phyloP scores from a whole-genome alignment of 176 grass and related monocot genomes.

The Bolboschoenus planiculmis region DNA sequence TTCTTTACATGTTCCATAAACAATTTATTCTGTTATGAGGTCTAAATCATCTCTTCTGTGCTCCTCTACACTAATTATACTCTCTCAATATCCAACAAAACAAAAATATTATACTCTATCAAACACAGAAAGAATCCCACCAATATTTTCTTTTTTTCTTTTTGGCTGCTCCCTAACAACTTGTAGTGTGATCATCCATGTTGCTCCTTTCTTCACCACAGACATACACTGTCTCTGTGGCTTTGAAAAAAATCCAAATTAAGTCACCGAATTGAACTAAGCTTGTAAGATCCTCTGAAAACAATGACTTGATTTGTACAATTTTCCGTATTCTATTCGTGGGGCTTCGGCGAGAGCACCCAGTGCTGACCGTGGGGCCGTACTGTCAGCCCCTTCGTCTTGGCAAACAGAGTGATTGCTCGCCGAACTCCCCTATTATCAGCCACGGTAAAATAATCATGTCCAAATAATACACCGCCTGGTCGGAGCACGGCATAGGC shows the following conservation, averaged over 20 bases:
- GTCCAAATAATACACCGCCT: slow-evolving; percentile 90
- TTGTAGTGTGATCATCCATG: not conserved
- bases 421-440: slow-evolving; percentile 86
- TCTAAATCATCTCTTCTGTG: not conserved
- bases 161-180: not conserved
- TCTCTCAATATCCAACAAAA: not conserved
- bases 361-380: slow-evolving; percentile 81
- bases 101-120: not conserved
- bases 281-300: not conserved
- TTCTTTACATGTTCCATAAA: not conserved
- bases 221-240: not conserved
- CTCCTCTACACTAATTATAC: not conserved
- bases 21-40: not conserved
- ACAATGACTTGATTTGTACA: not conserved
- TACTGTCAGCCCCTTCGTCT: slow-evolving; percentile 55
- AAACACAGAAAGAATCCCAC: not conserved
- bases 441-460: slow-evolving; percentile 80
- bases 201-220: not conserved
- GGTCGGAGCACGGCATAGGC: slow-evolving; percentile 87
- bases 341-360: slow-evolving; percentile 78
- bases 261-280: not conserved
- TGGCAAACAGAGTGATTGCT: slow-evolving; percentile 75
- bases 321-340: not conserved
- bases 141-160: not conserved
- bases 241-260: not conserved